Evolutionary conservation across 331 rosid species (phyloP).

Genomic region (Malus hybrid): DNA sequence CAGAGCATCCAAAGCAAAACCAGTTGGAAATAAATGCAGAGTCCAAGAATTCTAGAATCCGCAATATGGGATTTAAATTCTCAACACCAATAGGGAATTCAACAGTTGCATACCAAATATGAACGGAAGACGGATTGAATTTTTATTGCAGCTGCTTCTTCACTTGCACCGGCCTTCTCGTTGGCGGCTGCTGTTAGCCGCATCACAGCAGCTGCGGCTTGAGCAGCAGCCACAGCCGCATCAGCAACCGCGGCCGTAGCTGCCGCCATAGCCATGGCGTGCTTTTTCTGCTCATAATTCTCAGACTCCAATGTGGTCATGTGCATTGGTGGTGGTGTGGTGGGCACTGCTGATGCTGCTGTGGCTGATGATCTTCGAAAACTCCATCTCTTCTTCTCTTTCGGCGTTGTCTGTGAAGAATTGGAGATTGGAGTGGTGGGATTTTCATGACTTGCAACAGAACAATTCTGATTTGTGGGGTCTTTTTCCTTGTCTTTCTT

Average conservation of each 20-base stretch:
- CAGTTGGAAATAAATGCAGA: neutral
- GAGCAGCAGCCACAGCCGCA: conserved; percentile 60
- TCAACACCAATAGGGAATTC: neutral
- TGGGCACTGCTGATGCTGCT: conserved; percentile 14
- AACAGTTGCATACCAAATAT: conserved; percentile 46
- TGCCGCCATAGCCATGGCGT: conserved; percentile 63
- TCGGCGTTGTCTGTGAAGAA: conserved; percentile 34
- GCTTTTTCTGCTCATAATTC: conserved; percentile 47
- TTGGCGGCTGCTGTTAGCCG: conserved; percentile 38
- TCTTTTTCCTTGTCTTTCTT: conserved; percentile 50
- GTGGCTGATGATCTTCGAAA: conserved; percentile 77
- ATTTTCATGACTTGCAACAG: conserved; percentile 36
- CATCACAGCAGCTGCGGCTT: conserved; percentile 67
- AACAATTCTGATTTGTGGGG: conserved; percentile 21
- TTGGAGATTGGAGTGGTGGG: conserved; percentile 42
- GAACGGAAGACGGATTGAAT: conserved; percentile 83
- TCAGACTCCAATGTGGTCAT: conserved; percentile 23
- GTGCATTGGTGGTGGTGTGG: conserved; percentile 20
- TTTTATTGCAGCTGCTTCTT: conserved; percentile 67
- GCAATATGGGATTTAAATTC: neutral
- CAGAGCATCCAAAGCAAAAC: neutral
- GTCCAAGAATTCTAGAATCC: neutral
- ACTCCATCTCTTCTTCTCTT: conserved; percentile 87
- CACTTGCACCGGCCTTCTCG: conserved; percentile 20
- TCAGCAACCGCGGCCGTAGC: conserved; percentile 57